phyloP scores from a whole-genome alignment of 768 basidiomycete genomes.

The Hydnomerulius pinastri region DNA sequence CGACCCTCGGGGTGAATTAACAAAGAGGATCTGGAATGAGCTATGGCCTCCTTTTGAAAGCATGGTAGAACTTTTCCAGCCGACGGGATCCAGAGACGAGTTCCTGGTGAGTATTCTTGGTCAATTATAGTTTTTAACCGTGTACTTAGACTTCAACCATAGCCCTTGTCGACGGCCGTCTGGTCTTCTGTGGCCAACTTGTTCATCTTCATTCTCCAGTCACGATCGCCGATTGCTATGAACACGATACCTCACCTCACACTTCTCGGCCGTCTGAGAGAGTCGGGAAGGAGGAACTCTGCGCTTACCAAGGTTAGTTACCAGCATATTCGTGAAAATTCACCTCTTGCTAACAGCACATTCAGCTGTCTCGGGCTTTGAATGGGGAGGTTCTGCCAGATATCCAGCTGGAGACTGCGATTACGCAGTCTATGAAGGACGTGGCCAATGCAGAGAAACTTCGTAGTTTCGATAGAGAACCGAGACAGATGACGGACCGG shows the following conservation, averaged over 20 bases:
- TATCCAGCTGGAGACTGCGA: conserved; percentile 43
- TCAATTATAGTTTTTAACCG: background rate
- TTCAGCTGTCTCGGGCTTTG: conserved; percentile 59
- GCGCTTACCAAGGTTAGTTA: conserved; percentile 49
- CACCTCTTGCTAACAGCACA: background rate
- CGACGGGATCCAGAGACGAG: conserved; percentile 45
- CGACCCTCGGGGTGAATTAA: conserved; percentile 25
- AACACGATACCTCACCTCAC: conserved; percentile 53
- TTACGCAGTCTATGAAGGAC: conserved; percentile 63
- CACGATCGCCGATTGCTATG: conserved; percentile 53
- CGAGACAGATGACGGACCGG: conserved; percentile 24
- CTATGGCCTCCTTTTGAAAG: conserved; percentile 72
- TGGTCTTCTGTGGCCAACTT: conserved; percentile 67
- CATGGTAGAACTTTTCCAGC: conserved; percentile 48
- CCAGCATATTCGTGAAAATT: background rate
- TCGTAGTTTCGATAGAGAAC: conserved; percentile 47
- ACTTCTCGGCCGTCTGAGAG: conserved; percentile 51
- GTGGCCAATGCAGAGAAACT: conserved; percentile 72
- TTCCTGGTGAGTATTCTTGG: background rate
- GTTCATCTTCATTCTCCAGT: conserved; percentile 59
- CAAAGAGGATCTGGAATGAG: conserved; percentile 67
- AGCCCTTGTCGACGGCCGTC: conserved; percentile 57
- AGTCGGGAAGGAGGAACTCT: conserved; percentile 49
- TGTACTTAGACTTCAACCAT: conserved; percentile 7
- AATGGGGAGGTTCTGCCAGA: conserved; percentile 52